Conservation (phyloP, 192 early-diverging fungal species). For the Spizellomyces sp. region DNA sequence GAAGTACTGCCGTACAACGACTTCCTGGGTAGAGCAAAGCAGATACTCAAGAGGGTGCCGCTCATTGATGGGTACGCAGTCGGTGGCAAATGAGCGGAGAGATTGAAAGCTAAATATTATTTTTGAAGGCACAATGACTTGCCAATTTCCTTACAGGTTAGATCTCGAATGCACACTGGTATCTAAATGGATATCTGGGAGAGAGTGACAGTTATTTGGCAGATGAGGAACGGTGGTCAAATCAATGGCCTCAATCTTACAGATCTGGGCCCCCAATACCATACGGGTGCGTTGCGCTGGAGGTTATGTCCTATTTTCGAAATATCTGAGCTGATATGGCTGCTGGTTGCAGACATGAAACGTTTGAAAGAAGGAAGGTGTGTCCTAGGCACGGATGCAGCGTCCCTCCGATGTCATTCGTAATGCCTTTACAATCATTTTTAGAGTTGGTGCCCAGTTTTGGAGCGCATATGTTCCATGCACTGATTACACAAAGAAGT, state of each 20-base stretch:
- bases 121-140: constrained; percentile 33
- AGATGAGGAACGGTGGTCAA: constrained; percentile 9
- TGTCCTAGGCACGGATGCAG: constrained; percentile 2
- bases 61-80: constrained; percentile 28
- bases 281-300: constrained; percentile 15
- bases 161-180: too few relatives aligned
- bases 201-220: too few relatives aligned
- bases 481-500: constrained; percentile 7
- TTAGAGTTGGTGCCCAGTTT: constrained; percentile 37
- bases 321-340: not conserved
- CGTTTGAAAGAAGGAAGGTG: constrained; percentile 33
- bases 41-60: constrained; percentile 21
- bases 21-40: constrained; percentile 26
- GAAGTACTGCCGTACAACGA: constrained; percentile 7
- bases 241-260: constrained; percentile 32
- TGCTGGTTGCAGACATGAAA: constrained; percentile 32
- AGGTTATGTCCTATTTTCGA: not conserved
- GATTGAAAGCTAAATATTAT: not conserved
- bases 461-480: constrained; percentile 48
- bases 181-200: too few relatives aligned
- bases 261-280: constrained; percentile 13
- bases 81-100: not conserved
- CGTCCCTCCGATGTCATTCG: too few relatives aligned
- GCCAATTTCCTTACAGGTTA: constrained; percentile 24
- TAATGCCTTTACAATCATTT: not conserved